Evolutionary conservation across 495 filamentous ascomycete species (phyloP).

Genomic region (Xylona heveae): DNA sequence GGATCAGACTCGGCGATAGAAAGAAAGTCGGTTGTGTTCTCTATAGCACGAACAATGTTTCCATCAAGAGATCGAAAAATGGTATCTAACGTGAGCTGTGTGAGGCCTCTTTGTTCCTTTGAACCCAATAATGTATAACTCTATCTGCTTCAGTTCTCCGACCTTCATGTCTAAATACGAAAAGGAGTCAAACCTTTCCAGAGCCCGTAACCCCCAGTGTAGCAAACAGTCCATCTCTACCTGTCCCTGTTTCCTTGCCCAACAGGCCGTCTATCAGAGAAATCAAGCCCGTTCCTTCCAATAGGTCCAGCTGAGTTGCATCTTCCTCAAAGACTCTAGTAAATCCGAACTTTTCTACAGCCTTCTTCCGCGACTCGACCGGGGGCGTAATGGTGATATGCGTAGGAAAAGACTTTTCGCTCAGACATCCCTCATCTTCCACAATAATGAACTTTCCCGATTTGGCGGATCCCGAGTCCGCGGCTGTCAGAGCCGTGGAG

Average conservation of each 20-base stretch:
- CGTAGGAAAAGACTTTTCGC: slow-evolving; percentile 30
- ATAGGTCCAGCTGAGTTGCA: slow-evolving; percentile 66
- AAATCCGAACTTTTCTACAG: slow-evolving; percentile 85
- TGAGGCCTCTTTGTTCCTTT: slow-evolving; percentile 65
- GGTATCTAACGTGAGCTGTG: slow-evolving; percentile 76
- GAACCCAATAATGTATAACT: slow-evolving; percentile 94
- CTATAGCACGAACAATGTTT: slow-evolving; percentile 33
- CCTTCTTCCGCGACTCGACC: slow-evolving; percentile 53
- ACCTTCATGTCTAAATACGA: neutral
- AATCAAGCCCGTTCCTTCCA: slow-evolving; percentile 59
- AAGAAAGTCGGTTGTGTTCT: slow-evolving; percentile 38
- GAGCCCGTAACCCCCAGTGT: slow-evolving; percentile 90
- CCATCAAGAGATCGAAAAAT: slow-evolving; percentile 58
- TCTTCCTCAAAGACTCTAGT: slow-evolving; percentile 82
- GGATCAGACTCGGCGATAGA: slow-evolving; percentile 56
- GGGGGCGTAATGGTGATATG: slow-evolving; percentile 82
- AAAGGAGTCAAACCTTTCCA: slow-evolving; percentile 49
- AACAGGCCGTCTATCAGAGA: slow-evolving; percentile 61
- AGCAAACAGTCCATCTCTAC: slow-evolving; percentile 74
- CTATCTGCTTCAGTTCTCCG: slow-evolving; percentile 20
- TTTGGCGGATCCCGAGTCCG: slow-evolving; percentile 4
- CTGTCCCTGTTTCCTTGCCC: slow-evolving; percentile 40
- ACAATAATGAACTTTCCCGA: slow-evolving; percentile 1
- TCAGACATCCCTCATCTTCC: too few species aligned
- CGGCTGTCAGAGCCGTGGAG: slow-evolving; percentile 12